Base-by-base conservation (phyloP, 2,329 filamentous ascomycete genomes). In the Nemania sp. region DNA sequence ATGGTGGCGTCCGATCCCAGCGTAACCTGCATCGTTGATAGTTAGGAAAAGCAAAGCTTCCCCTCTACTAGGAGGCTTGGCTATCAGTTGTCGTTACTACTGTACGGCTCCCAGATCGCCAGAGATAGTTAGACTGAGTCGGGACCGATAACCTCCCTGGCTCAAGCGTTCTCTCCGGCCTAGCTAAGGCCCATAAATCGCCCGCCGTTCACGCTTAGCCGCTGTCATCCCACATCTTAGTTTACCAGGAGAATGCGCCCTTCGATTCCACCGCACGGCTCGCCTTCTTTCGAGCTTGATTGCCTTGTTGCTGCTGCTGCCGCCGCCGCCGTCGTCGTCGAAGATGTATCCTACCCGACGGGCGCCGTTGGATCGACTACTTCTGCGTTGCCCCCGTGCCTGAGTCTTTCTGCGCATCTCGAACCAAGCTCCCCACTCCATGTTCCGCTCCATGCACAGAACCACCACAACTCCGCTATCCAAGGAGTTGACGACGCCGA, bases 231-330 rank as follows among this genome's bases (percentile, higher is more conserved):
- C 33, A 30, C 43, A 34, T 31, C 40, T 41, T 43, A 43, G 23
- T 14, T 34, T 34, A 37, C 6, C 23, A 42, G 43, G 33, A 56
- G 22, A 46, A 61, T 61, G 59, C 56, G 56, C 28, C n/a, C 54
- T 26, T 45, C 30, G 26, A 61, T 59, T 56, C 61, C 61, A 50
- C 61, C 63, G 55, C 55, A 53, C 41, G 45, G 52, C 52, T 63
- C 65, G 55, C 53, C 64, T 52, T 57, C 62, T 39, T 51, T 61
- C 14, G 49, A 60, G 51, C 59, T 61, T 52, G 60, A 61, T 28
- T 57, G 51, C 54, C 60, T 63, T 53, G 45, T 56, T 47, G 54
- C 46, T n/a, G n/a, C n/a, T n/a, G n/a, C n/a, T n/a, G n/a, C n/a
- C n/a, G n/a, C n/a, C n/a, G n/a, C n/a, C n/a, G n/a, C n/a, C n/a